A percentile compares a stretch with the other conserved stretches of the same genome.
Conservation (phyloP, 495 filamentous ascomycete genomes). For the Penicillium mononematosum region DNA sequence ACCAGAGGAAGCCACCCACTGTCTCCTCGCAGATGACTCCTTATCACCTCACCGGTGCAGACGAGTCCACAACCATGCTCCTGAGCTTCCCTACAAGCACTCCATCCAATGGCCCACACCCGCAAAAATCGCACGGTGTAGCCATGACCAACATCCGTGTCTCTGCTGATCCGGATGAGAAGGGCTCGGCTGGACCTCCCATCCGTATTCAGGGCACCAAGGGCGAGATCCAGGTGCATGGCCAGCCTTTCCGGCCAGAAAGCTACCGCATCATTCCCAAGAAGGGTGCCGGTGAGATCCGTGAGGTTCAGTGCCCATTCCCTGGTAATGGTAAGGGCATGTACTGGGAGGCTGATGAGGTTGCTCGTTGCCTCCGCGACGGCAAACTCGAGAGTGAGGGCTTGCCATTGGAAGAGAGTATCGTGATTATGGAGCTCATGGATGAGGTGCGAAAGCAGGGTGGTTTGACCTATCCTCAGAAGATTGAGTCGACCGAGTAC, state of each 20-base stretch:
- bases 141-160: conserved; percentile 75
- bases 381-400: conserved; percentile 74
- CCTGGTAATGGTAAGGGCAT: conserved; percentile 75
- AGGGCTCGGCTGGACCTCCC: conserved; percentile 61
- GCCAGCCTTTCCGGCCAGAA: conserved; percentile 68
- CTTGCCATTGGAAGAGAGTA: conserved; percentile 76
- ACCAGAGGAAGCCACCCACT: conserved; percentile 52
- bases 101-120: conserved; percentile 37
- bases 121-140: conserved; percentile 61
- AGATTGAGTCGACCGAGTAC: conserved; percentile 77
- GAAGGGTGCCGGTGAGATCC: conserved; percentile 44
- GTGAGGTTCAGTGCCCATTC: conserved; percentile 63
- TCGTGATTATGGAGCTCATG: conserved; percentile 93
- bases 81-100: conserved; percentile 70
- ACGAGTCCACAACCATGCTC: conserved; percentile 79
- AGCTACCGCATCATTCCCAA: conserved; percentile 58
- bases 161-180: conserved; percentile 61
- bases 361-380: conserved; percentile 77
- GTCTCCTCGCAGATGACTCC: conserved; percentile 66
- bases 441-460: conserved; percentile 80
- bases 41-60: conserved; percentile 75
- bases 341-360: conserved; percentile 96
- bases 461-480: conserved; percentile 73
- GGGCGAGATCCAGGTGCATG: conserved; percentile 83
- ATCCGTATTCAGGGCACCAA: conserved; percentile 81